Base-by-base conservation (phyloP, 2,329 filamentous ascomycete species). In the Epichloe hybrida region DNA sequence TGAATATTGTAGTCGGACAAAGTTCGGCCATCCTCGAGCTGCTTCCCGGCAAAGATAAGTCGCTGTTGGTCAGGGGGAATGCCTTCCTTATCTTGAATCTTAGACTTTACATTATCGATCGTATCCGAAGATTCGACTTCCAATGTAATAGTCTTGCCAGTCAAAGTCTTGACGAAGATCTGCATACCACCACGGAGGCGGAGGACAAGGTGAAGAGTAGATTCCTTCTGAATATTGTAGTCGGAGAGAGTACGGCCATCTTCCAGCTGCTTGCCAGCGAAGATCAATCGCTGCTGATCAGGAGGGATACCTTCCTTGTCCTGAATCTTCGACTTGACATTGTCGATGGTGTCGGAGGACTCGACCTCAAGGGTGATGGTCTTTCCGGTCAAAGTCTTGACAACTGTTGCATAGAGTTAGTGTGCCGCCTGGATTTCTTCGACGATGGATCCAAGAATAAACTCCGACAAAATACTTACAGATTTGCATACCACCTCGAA, bases 241-340 rank as follows among this genome's bases (percentile, higher is more conserved):
- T 95, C 89, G 54, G 80, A 84, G 0, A 95, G 76, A 31, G 89
- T 95, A 50, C 90, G 88, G 55, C 90, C 90, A 59, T 96, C 90
- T 69, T 96, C 90, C 11, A 95, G 80, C 68, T 96, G 90, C 79
- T 96, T 96, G 52, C 90, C 90, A 47, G 90, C 89, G 60, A 96
- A 96, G 66, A 95, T 96, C 58, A 96, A 70, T 61, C 89, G 90
- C 74, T 96, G 90, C 69, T 96, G 90, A 65, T 95, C 90, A 8
- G 90, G 90, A 41, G 90, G 90, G 90, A 96, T 96, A 27, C 90
- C 90, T 71, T 96, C 90, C 80, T 96, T 96, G 64, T 96, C 90
- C 70, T 96, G 90, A 42, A 96, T 96, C 80, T 96, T 96, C 48
- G 79, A 82, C 81, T 96, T 96, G 39, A 96, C 90, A 55, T 95